These are phyloP conservation scores for Cercospora zeina DNA, from an alignment of 2,329 filamentous ascomycete species.

Conservation along the genomic window DNA sequence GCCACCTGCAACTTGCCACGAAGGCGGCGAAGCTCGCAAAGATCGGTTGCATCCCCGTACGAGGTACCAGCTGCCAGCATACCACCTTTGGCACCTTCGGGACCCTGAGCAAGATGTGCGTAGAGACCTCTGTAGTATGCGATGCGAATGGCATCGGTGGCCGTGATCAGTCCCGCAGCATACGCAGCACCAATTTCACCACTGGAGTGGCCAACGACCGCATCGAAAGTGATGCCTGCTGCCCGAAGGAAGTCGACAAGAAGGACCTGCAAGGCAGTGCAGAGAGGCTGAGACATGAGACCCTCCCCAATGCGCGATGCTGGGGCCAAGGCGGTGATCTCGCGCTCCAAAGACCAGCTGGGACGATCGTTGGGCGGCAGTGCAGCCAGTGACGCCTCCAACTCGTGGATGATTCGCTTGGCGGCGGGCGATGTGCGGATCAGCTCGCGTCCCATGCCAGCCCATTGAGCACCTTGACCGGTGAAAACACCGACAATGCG, in stretches of 20 bases:
- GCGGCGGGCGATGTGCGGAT: background rate
- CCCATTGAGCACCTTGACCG: background rate
- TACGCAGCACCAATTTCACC: background rate
- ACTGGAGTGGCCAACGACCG: background rate
- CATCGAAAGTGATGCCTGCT: background rate
- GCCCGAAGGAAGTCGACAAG: background rate
- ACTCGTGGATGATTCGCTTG: background rate
- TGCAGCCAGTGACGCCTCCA: background rate
- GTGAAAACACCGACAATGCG: background rate
- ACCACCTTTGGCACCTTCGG: constrained; percentile 7
- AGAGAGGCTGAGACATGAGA: background rate
- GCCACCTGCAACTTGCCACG: constrained; percentile 17
- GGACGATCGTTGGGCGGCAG: background rate
- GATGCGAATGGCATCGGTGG: background rate
- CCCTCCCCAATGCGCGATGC: background rate
- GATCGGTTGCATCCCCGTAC: constrained; percentile 1
- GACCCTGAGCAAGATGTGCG: background rate
- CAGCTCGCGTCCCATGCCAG: background rate
- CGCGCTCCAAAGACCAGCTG: background rate
- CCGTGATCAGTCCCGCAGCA: background rate
- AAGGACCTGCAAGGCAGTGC: background rate
- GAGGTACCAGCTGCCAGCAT: constrained; percentile 21
- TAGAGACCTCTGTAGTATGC: background rate
- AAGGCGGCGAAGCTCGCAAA: background rate
- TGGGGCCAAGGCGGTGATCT: background rate